These are phyloP conservation scores for Apostasia ramifera DNA, from an alignment of 106 monocot species.

Conservation along the genomic window DNA sequence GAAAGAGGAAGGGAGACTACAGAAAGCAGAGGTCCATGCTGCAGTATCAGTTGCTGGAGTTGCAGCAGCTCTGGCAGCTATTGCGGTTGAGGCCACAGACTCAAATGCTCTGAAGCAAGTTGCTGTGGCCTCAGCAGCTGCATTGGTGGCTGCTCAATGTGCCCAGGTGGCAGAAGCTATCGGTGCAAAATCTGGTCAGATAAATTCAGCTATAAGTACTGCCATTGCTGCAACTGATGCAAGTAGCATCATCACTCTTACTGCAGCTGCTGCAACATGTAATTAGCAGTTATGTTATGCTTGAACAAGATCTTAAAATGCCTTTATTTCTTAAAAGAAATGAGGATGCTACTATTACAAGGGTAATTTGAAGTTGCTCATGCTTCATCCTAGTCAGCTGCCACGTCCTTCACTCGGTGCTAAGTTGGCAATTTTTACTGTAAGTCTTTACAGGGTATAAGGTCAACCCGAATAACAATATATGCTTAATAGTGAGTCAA, in stretches of 20 bases:
- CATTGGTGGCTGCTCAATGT: slow-evolving; percentile 67
- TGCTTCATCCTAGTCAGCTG: no score
- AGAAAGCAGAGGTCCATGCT: slow-evolving; percentile 64
- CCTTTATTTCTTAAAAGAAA: no score
- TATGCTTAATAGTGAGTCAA: no score
- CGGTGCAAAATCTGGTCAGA: slow-evolving; percentile 51
- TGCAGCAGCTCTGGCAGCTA: slow-evolving; percentile 66
- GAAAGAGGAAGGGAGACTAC: slow-evolving; percentile 57
- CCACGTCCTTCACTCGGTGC: no score
- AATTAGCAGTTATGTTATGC: background rate
- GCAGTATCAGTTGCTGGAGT: slow-evolving; percentile 69
- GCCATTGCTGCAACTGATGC: slow-evolving; percentile 49
- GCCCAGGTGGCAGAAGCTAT: slow-evolving; percentile 51
- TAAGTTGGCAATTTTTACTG: no score
- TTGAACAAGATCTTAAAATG: no score
- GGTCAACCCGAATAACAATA: no score
- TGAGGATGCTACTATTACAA: no score
- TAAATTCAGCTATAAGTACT: slow-evolving; percentile 40
- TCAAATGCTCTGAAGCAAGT: slow-evolving; percentile 33
- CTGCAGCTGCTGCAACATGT: slow-evolving; percentile 89
- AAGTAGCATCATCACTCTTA: slow-evolving; percentile 53
- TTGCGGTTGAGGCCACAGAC: slow-evolving; percentile 45
- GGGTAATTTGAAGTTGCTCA: no score
- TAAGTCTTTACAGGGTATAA: no score
- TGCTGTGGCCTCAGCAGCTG: slow-evolving; percentile 68